Evolutionary conservation across 75 land plant genomes (phyloP).

Genomic region (Chamaecyparis obtusa): DNA sequence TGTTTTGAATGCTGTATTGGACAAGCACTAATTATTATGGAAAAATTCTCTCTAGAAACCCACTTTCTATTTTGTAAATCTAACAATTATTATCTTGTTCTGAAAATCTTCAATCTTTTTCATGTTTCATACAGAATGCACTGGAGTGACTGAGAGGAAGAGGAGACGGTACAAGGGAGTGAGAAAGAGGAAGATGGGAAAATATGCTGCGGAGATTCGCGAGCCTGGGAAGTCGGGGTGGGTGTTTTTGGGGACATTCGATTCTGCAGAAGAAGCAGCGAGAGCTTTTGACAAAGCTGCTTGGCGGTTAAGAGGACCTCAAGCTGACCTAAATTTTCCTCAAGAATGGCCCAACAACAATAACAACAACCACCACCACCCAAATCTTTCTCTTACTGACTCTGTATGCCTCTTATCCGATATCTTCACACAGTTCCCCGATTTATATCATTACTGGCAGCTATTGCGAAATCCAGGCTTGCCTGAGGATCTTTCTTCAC

Average conservation of each 20-base stretch:
- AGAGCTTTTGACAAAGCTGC: conserved; percentile 2
- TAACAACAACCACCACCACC: no score
- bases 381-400: no score
- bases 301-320: background rate
- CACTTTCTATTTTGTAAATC: no score
- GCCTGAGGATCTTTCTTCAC: background rate
- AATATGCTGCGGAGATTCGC: background rate
- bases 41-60: no score
- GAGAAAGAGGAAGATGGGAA: background rate
- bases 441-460: background rate
- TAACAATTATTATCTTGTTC: no score
- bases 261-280: conserved; percentile 4
- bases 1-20: no score
- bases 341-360: no score
- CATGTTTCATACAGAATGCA: background rate
- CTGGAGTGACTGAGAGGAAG: background rate
- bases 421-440: background rate
- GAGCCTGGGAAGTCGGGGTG: background rate
- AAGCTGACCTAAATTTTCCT: background rate
- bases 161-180: background rate
- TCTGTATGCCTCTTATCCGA: background rate
- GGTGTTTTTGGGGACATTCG: background rate
- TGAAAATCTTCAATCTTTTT: no score
- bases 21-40: no score
- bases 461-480: background rate